Conservation (phyloP, 2,329 filamentous ascomycete genomes). For the Fusarium algeriense region DNA sequence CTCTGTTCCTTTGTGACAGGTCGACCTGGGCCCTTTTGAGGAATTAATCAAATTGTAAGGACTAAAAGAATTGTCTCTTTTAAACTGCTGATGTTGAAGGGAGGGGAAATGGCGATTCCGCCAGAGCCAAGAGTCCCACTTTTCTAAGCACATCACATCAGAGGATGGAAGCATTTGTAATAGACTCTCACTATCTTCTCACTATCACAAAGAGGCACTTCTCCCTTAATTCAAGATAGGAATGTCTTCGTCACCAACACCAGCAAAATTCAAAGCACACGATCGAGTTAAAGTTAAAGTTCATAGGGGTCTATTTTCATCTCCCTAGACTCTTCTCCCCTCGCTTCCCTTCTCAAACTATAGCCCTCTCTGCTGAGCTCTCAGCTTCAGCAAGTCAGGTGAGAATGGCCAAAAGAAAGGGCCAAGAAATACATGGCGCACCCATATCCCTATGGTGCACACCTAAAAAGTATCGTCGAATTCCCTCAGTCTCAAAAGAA, state of each 20-base stretch:
- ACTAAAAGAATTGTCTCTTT: constrained; percentile 1
- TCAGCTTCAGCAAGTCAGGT: constrained; percentile 3
- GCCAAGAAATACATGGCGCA: constrained; percentile 16
- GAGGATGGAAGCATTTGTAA: constrained; percentile 25
- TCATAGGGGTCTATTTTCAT: constrained; percentile 20
- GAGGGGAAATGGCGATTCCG: constrained; percentile 40
- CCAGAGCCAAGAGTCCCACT: constrained; percentile 44
- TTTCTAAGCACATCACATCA: constrained; percentile 23
- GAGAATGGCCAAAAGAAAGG: not conserved
- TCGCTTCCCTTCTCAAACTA: not conserved
- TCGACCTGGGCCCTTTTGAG: not conserved
- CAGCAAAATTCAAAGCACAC: constrained; percentile 9
- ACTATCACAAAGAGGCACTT: constrained; percentile 1
- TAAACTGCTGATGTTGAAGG: constrained; percentile 1
- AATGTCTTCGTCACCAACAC: constrained; percentile 30
- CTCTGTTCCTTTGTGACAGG: constrained; percentile 4
- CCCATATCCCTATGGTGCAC: not conserved
- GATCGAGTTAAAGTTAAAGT: not conserved
- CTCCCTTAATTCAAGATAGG: constrained; percentile 27
- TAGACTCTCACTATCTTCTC: constrained; percentile 6
- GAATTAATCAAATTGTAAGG: not conserved
- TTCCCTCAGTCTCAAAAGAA: constrained; percentile 4
- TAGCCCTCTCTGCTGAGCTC: not conserved
- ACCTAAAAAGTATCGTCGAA: not conserved
- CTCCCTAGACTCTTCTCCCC: constrained; percentile 8